Conservation (phyloP, 805 yeast species). For the Metschnikowia peoriensis region DNA sequence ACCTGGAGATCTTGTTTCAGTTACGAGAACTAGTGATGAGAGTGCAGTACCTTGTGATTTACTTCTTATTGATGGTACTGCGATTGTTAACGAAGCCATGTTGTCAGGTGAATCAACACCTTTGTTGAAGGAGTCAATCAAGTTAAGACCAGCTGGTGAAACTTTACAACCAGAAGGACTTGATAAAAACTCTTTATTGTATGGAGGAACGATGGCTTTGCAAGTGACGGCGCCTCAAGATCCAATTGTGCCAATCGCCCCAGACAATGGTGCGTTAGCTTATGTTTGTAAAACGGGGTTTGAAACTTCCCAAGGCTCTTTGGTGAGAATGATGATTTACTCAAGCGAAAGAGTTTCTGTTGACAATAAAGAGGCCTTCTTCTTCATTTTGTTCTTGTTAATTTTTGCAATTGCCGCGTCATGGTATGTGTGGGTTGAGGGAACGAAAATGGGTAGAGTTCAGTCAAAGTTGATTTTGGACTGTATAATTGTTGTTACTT, state of each 20-base stretch:
- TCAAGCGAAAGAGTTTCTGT: constrained; percentile 95
- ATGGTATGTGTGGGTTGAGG: constrained; percentile 98
- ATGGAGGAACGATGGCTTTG: constrained; percentile 94
- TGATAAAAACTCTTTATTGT: constrained; percentile 84
- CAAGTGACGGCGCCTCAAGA: constrained; percentile 77
- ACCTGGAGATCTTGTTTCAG: constrained; percentile 89
- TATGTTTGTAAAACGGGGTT: constrained; percentile 93
- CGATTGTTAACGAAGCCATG: constrained; percentile 98
- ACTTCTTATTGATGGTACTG: constrained; percentile 81
- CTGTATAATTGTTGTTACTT: constrained; percentile 92
- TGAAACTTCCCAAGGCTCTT: constrained; percentile 96
- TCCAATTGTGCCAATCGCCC: constrained; percentile 57
- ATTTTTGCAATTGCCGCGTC: constrained; percentile 93
- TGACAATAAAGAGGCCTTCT: constrained; percentile 91
- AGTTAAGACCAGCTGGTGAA: constrained; percentile 74
- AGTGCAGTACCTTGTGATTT: constrained; percentile 94
- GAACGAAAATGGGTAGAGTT: constrained; percentile 91
- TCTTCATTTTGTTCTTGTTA: constrained; percentile 85
- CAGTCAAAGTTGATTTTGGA: constrained; percentile 92
- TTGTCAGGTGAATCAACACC: constrained; percentile 98
- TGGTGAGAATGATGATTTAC: constrained; percentile 96
- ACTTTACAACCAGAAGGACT: constrained; percentile 70
- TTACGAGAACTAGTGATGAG: constrained; percentile 86
- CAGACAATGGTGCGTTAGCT: constrained; percentile 92
- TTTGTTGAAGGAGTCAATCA: constrained; percentile 85